phyloP scores from a whole-genome alignment of 257 asterid species.

The Rubia yunnanensis region DNA sequence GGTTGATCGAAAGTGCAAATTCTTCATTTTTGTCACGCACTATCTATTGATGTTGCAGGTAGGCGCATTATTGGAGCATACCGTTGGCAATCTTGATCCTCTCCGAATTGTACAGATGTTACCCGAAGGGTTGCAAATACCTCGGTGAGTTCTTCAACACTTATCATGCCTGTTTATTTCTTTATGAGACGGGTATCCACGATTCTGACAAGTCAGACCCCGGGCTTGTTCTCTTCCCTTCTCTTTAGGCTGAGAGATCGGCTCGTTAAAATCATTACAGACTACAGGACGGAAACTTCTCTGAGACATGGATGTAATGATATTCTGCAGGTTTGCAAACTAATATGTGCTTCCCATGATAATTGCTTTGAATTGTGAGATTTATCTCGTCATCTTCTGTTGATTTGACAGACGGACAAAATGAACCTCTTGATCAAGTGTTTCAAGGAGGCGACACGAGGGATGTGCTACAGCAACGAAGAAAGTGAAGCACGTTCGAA shows the following conservation, averaged over 20 bases:
- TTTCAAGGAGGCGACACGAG: constrained; percentile 89
- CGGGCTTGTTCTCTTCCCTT: constrained; percentile 11
- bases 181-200: background rate
- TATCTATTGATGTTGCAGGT: constrained; percentile 43
- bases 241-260: constrained; percentile 85
- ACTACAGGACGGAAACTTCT: constrained; percentile 95
- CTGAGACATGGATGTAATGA: constrained; percentile 91
- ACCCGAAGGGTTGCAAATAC: constrained; percentile 96
- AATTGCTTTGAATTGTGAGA: background rate
- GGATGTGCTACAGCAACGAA: constrained; percentile 65
- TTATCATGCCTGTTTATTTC: background rate
- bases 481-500: constrained; percentile 50
- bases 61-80: constrained; percentile 89
- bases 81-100: constrained; percentile 99
- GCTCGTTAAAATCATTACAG: constrained; percentile 86
- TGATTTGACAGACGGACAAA: constrained; percentile 68
- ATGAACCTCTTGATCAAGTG: constrained; percentile 77
- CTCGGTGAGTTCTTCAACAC: constrained; percentile 48
- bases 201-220: background rate
- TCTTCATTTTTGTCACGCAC: background rate
- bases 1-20: background rate
- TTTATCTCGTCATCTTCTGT: background rate
- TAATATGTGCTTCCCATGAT: background rate
- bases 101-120: constrained; percentile 77
- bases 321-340: constrained; percentile 65